Evolutionary conservation across 2,329 filamentous ascomycete species (phyloP), one percentile per base, ranked within the genome.

Genomic region (Alternaria novae-zelandiae): DNA sequence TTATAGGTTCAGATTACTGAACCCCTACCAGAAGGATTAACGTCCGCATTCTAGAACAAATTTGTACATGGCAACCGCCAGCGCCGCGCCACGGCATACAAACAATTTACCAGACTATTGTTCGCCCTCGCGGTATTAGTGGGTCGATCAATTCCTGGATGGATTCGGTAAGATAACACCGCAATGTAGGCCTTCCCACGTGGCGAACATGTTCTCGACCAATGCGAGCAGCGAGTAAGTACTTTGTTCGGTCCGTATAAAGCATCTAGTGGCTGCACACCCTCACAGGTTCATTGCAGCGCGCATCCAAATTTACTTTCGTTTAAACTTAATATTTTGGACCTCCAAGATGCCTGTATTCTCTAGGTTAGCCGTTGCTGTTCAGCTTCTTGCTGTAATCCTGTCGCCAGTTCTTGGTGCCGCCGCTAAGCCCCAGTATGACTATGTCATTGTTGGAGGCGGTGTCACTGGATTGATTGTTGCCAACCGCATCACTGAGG

Each of bases 381-480:
- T 69, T 51, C 73, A 73, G 67, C 64, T 74, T 15, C 55, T 72
- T 60, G 63, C 68, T 65, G 58, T 71, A 20, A 60, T 72, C 30
- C 23, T 73, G n/a, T 63, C 66, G 12, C 69, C 70, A 11, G 69
- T 66, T 59, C 65, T 67, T 54, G 65, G 65, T 47, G 62, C 59
- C 11, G 65, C 56, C 10, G 54, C 62, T 13, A 55, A 58, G 21
- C 57, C 61, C 36, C 59, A 68, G 26, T 75, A 74, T 36, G 75
- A 78, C 59, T 78, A 78, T 68, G 68, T 78, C 8, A 73, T 78
- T 43, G 71, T 78, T 32, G 75, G 75, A 51, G 75, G 72, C 46
- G 75, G 74, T 43, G 65, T 74, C n/a, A 74, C 68, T 12, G 75
- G 75, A 6, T 61, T 75, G 47, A 64, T 75, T 21, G 70, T 77